Conservation (phyloP, 1,284 basidiomycete genomes). For the Amylostereum areolatum region DNA sequence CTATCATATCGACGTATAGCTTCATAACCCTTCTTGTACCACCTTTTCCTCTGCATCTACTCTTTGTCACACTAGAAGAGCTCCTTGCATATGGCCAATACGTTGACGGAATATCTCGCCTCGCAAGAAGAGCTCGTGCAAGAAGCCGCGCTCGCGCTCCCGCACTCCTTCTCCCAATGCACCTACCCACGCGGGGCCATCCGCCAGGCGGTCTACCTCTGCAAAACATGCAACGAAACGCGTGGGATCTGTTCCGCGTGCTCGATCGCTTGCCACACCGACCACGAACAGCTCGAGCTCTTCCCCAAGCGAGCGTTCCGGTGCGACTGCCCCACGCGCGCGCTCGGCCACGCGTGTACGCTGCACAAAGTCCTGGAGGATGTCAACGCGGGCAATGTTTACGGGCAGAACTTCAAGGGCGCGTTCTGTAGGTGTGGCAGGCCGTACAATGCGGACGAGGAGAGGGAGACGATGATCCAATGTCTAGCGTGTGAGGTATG, state of each 20-base stretch:
- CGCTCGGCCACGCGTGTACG: slow-evolving; percentile 53
- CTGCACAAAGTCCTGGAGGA: slow-evolving; percentile 49
- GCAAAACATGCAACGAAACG: slow-evolving; percentile 56
- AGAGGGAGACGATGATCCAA: slow-evolving; percentile 80
- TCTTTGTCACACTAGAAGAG: too few relatives aligned
- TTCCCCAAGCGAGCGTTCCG: slow-evolving; percentile 77
- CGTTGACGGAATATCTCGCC: slow-evolving; percentile 43
- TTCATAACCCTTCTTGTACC: too few relatives aligned
- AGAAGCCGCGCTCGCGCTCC: slow-evolving; percentile 66
- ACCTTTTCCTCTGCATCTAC: too few relatives aligned
- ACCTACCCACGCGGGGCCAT: slow-evolving; percentile 59
- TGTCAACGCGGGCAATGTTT: slow-evolving; percentile 52
- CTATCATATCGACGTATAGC: too few relatives aligned
- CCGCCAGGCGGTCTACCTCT: slow-evolving; percentile 70
- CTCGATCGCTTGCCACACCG: slow-evolving; percentile 74
- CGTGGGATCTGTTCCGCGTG: slow-evolving; percentile 71
- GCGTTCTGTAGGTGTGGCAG: slow-evolving; percentile 68
- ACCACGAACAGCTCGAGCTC: slow-evolving; percentile 77
- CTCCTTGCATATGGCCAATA: slow-evolving; percentile 5
- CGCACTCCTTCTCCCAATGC: slow-evolving; percentile 70
- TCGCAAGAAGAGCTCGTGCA: slow-evolving; percentile 57
- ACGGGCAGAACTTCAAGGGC: slow-evolving; percentile 65
- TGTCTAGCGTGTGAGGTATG: slow-evolving; percentile 76
- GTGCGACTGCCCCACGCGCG: slow-evolving; percentile 72
- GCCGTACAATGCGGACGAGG: slow-evolving; percentile 62